Evolutionary conservation across 1,284 basidiomycete species (phyloP).

Genomic region (Gastroboletus turbinatus): DNA sequence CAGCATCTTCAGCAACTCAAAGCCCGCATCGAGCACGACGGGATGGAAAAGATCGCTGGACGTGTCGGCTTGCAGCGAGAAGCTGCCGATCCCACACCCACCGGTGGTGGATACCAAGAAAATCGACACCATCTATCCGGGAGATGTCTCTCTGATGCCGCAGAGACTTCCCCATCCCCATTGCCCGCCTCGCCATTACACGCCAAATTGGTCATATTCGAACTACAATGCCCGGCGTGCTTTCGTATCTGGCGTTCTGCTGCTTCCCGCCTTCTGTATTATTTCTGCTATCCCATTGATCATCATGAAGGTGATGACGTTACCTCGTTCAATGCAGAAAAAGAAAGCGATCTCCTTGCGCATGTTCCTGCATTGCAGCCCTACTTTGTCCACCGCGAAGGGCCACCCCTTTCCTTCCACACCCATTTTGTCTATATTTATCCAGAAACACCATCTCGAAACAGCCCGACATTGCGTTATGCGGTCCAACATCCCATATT

Average conservation of each 20-base stretch:
- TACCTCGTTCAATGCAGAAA: background rate
- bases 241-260: slow-evolving; percentile 8
- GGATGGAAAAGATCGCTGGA: background rate
- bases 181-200: background rate
- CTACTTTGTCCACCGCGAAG: background rate
- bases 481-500: background rate
- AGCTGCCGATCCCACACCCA: no score
- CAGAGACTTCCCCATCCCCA: background rate
- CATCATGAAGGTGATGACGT: no score
- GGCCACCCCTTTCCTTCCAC: background rate
- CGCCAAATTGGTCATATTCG: slow-evolving; percentile 3
- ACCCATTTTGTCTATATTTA: background rate
- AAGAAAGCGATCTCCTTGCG: background rate
- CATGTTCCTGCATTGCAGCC: background rate
- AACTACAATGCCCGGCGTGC: slow-evolving; percentile 1
- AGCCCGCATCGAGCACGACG: background rate
- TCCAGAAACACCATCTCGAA: background rate
- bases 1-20: background rate
- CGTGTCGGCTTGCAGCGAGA: no score
- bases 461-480: background rate
- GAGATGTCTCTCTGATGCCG: no score
- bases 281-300: background rate
- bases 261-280: background rate
- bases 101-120: no score
- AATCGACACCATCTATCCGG: no score